Evolutionary conservation across 208 protist genomes (phyloP), one percentile per base, ranked within the genome.

Genomic region (Acanthamoeba polyphaga): DNA sequence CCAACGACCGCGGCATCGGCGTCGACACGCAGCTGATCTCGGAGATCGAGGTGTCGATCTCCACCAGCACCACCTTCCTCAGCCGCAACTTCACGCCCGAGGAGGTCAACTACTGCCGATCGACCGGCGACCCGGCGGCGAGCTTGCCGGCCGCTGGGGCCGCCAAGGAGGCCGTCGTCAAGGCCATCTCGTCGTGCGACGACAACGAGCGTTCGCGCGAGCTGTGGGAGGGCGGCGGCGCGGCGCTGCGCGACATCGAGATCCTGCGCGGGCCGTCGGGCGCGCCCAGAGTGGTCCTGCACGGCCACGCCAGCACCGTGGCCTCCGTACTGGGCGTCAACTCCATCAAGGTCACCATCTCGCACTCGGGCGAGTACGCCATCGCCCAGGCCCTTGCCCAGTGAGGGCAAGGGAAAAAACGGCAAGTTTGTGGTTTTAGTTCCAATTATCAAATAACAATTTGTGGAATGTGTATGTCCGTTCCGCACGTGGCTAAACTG

Each of bases 101-200:
- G 34, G 97, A 98, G 92, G 51, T 96, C 29, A 51, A 32, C 19
- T 96, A 97, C 66, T 98, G 97, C 92, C 51, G 27, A 3, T 24
- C 70, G 3, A 49, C 76, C 3, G 51, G 82, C 15, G 90, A 97
- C 55, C 94, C 94, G 29, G 51, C 46, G 1, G 92, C 93, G 32
- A 92, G 51, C 46, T 97, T 97, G 84, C 96, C 27, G 96, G 96
- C 38, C 89, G 96, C 19, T 98, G 34, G 97, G 97, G 88, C 55
- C 17, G 96, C 97, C 32, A 98, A 98, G 78, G 97, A 98, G 84
- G 97, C 97, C 38, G 97, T 98, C 17, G 88, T 98, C 49, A 98
- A 98, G 84, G 97, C 97, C 27, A 74, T 97, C n/a, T 95, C 70
- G 27, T 95, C 89, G 24, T 66, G 22, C 51, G 60, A 96, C 32